These are phyloP conservation scores for Schizophyllum commune DNA, from an alignment of 1,284 basidiomycete species.

Conservation along the genomic window DNA sequence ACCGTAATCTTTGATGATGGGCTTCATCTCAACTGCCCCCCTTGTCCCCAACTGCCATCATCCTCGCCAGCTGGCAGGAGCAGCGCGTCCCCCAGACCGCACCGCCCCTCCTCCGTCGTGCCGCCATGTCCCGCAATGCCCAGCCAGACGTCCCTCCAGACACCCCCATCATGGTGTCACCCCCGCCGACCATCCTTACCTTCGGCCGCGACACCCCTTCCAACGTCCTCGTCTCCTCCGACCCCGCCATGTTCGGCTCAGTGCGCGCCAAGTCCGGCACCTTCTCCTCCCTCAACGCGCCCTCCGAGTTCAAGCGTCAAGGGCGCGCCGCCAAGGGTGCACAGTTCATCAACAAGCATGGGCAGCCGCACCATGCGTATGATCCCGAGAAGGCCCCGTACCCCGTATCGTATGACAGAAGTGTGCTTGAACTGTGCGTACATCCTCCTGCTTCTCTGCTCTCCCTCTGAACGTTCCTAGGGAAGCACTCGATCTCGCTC, in stretches of 20 bases:
- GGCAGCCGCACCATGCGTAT: slow-evolving; percentile 55
- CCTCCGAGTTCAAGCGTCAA: background rate
- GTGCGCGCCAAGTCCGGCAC: background rate
- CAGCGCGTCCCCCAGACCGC: background rate
- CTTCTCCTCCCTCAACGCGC: background rate
- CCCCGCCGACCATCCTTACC: background rate
- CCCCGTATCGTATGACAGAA: slow-evolving; percentile 58
- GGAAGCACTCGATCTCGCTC: slow-evolving; percentile 49
- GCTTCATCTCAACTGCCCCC: background rate
- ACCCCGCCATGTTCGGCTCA: background rate
- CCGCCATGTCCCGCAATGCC: background rate
- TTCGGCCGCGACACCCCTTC: background rate
- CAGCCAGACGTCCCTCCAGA: background rate
- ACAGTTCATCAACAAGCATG: slow-evolving; percentile 49
- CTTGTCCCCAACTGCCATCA: background rate
- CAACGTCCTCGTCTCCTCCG: background rate
- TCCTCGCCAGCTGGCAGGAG: background rate
- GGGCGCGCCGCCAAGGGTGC: slow-evolving; percentile 22
- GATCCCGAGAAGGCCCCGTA: slow-evolving; percentile 71
- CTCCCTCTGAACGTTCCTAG: slow-evolving; percentile 23
- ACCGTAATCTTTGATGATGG: background rate
- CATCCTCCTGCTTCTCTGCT: slow-evolving; percentile 1
- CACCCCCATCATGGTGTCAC: background rate
- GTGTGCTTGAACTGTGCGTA: slow-evolving; percentile 59
- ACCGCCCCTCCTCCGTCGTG: too few relatives aligned